Evolutionary conservation across 495 filamentous ascomycete species (phyloP).

Genomic region (Aspergillus affinis): DNA sequence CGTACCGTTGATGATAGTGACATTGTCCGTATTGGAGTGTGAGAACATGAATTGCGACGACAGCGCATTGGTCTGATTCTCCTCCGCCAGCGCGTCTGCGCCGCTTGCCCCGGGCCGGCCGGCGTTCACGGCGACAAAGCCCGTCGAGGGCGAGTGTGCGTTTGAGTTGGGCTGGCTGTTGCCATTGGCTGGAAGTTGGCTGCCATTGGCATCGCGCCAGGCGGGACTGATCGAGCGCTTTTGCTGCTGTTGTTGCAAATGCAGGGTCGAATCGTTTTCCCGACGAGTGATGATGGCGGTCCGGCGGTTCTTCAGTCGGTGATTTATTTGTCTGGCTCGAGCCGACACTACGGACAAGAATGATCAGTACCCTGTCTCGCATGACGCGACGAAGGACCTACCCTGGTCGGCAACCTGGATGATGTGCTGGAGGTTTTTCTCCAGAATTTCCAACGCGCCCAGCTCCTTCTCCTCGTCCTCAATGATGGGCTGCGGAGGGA

Average conservation of each 20-base stretch:
- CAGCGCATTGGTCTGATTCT: constrained; percentile 22
- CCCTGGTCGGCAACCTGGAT: constrained; percentile 81
- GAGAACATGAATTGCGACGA: constrained; percentile 44
- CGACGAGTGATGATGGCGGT: constrained; percentile 65
- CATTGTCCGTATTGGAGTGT: constrained; percentile 45
- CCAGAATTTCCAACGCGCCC: constrained; percentile 78
- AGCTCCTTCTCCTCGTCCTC: constrained; percentile 87
- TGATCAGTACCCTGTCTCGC: constrained; percentile 16
- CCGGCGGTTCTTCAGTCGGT: constrained; percentile 72
- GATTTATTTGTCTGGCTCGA: constrained; percentile 78
- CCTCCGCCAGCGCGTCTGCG: constrained; percentile 31
- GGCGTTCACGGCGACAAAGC: constrained; percentile 62
- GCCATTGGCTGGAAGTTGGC: constrained; percentile 27
- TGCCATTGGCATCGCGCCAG: constrained; percentile 39
- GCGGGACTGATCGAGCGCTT: constrained; percentile 33
- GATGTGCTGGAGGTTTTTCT: constrained; percentile 69
- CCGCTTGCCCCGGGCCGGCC: constrained; percentile 27
- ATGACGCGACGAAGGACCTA: constrained; percentile 28
- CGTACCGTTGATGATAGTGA: constrained; percentile 51
- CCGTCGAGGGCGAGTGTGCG: constrained; percentile 45
- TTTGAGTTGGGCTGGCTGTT: constrained; percentile 24
- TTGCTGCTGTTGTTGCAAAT: constrained; percentile 23
- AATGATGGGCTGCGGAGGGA: constrained; percentile 75
- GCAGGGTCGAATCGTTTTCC: constrained; percentile 46
- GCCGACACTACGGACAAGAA: constrained; percentile 58